Evolutionary conservation across 2,329 filamentous ascomycete genomes (phyloP), one percentile per base, ranked within the genome.

Genomic region (Xylaria arbuscula): DNA sequence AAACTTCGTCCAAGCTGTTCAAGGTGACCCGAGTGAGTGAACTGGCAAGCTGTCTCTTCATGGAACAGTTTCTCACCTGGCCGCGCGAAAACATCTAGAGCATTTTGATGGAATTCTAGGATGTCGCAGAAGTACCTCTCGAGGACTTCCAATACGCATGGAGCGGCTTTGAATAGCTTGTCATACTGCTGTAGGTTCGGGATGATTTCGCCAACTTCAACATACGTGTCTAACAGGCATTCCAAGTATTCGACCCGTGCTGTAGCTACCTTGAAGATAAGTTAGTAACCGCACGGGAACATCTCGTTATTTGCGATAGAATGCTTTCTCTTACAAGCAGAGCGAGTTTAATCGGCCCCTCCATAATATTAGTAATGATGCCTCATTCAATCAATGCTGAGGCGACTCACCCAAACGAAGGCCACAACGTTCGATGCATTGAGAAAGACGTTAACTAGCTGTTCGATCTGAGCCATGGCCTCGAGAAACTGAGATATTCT

Each of bases 321-420:
- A 19, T 2, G n/a, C 19, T n/a, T 60, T 58, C 28, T n/a, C n/a
- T n/a, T 62, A 70, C 70, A 1, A 69, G 47, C 1, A 69, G 66
- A 1, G 65, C 56, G 7, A 73, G 24, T 13, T 70, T 71, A n/a
- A 71, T 70, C 1, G 66, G 63, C 0, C 64, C 66, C 70, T 72
- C 3, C 4, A 45, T 22, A 54, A 5, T 15, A 17, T 63, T 36
- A 53, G 38, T 36, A 51, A 7, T n/a, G n/a, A n/a, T n/a, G n/a
- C n/a, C n/a, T n/a, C n/a, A n/a, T n/a, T n/a, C n/a, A n/a, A n/a
- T n/a, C n/a, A n/a, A n/a, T n/a, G n/a, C n/a, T n/a, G n/a, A n/a
- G n/a, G n/a, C n/a, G n/a, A n/a, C n/a, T n/a, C n/a, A 72, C 73
- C 73, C 72, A 75, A 3, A 75, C 40, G 47, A 72, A 75, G 2